A percentile compares a stretch with the other conserved stretches of the same genome.
phyloP scores from a whole-genome alignment of 2,329 filamentous ascomycete genomes.

The Penicillium psychrosexuale region DNA sequence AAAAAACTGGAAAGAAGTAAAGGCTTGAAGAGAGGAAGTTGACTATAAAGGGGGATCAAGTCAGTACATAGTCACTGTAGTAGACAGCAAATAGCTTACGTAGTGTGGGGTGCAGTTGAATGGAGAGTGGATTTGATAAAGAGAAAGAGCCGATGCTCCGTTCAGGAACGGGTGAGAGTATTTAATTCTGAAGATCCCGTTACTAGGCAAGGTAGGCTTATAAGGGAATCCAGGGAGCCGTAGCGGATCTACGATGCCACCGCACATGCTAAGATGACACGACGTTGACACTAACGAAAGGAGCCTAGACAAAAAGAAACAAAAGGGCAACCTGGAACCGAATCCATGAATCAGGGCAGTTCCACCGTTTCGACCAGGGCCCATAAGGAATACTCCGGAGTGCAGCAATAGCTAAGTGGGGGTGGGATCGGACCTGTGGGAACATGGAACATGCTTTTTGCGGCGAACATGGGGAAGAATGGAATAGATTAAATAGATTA shows the following conservation, averaged over 20 bases:
- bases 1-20: slow-evolving; percentile 10
- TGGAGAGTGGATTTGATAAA: slow-evolving; percentile 1
- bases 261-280: slow-evolving; percentile 38
- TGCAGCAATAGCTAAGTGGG: slow-evolving; percentile 8
- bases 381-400: slow-evolving; percentile 23
- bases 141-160: slow-evolving; percentile 7
- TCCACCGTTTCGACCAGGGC: slow-evolving; percentile 22
- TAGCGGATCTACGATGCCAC: slow-evolving; percentile 35
- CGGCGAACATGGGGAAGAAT: slow-evolving; percentile 23
- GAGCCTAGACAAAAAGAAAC: slow-evolving; percentile 24
- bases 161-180: slow-evolving; percentile 12
- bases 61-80: slow-evolving; percentile 12
- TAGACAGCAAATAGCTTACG: slow-evolving; percentile 6
- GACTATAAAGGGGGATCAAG: slow-evolving; percentile 6
- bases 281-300: slow-evolving; percentile 39
- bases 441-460: slow-evolving; percentile 21
- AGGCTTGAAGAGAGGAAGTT: not conserved
- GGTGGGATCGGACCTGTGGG: slow-evolving; percentile 19
- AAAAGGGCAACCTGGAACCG: slow-evolving; percentile 14
- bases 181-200: slow-evolving; percentile 11
- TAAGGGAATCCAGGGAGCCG: slow-evolving; percentile 29
- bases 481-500: not conserved
- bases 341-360: slow-evolving; percentile 22
- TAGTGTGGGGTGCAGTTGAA: not conserved
- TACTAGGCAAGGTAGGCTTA: slow-evolving; percentile 13